Conservation (phyloP, 768 basidiomycete genomes). For the Tylopilus plumbeoviolaceoides region DNA sequence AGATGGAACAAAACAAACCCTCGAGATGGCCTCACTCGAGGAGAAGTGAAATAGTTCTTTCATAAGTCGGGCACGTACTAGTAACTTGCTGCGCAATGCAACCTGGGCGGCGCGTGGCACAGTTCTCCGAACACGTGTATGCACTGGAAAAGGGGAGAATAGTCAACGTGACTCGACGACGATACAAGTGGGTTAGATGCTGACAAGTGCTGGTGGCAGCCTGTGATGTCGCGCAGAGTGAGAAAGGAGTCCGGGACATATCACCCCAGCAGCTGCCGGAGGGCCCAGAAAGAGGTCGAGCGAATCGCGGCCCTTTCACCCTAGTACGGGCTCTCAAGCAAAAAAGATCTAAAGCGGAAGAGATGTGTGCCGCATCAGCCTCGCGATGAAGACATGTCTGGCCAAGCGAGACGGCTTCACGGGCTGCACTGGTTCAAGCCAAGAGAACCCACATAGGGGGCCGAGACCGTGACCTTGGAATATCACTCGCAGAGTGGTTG, state of each 20-base stretch:
- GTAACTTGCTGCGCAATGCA: neutral
- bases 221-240: neutral
- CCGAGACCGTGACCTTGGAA: neutral
- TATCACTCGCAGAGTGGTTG: neutral
- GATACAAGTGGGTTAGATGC: neutral
- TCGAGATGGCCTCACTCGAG: neutral
- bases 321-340: neutral
- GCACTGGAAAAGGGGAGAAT: neutral
- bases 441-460: neutral
- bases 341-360: neutral
- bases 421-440: neutral
- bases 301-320: neutral
- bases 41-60: neutral
- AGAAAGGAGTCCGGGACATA: neutral
- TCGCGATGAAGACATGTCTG: neutral
- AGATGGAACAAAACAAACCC: neutral
- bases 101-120: no score
- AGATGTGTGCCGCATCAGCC: neutral
- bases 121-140: no score
- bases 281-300: neutral
- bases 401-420: neutral
- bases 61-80: neutral
- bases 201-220: neutral
- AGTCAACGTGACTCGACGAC: neutral
- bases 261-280: no score